Percentiles rank a stretch among this genome's conserved stretches.
phyloP scores from a whole-genome alignment of 345 rosid species.

The Brassica nigra region DNA sequence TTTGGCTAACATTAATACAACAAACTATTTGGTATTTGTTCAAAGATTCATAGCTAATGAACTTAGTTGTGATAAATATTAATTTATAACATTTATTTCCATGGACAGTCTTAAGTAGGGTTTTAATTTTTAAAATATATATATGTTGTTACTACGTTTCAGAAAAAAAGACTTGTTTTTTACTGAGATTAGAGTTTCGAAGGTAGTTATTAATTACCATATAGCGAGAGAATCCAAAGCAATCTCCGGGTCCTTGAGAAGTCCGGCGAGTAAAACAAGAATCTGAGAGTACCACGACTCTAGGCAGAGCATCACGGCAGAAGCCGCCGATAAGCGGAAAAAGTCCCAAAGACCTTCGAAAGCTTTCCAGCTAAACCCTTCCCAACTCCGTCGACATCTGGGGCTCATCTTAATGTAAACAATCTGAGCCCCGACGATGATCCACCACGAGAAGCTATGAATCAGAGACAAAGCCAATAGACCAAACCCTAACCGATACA shows the following conservation, averaged over 20 bases:
- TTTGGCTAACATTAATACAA: too few relatives aligned
- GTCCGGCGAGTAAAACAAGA: conserved; percentile 49
- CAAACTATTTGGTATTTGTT: too few relatives aligned
- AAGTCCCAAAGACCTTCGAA: conserved; percentile 60
- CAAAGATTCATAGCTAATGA: too few relatives aligned
- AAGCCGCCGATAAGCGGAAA: conserved; percentile 56
- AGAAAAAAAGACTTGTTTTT: too few relatives aligned
- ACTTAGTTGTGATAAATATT: too few relatives aligned
- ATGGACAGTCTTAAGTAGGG: too few relatives aligned
- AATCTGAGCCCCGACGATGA: conserved; percentile 35
- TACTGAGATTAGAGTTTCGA: background rate
- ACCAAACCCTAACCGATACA: conserved; percentile 52
- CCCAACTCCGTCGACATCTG: conserved; percentile 54
- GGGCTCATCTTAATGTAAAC: conserved; percentile 43
- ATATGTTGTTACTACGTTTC: too few relatives aligned
- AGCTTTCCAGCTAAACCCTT: conserved; percentile 55
- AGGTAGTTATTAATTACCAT: conserved; percentile 37
- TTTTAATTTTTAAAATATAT: too few relatives aligned
- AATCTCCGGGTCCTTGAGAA: conserved; percentile 60
- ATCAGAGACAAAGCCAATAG: conserved; percentile 55
- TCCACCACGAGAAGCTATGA: conserved; percentile 64
- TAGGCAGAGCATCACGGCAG: conserved; percentile 64
- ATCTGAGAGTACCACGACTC: conserved; percentile 53
- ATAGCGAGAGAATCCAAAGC: conserved; percentile 63
- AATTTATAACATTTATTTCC: too few relatives aligned